Conservation (phyloP, 164 flowering plant genomes). For the Vitis amurensis region DNA sequence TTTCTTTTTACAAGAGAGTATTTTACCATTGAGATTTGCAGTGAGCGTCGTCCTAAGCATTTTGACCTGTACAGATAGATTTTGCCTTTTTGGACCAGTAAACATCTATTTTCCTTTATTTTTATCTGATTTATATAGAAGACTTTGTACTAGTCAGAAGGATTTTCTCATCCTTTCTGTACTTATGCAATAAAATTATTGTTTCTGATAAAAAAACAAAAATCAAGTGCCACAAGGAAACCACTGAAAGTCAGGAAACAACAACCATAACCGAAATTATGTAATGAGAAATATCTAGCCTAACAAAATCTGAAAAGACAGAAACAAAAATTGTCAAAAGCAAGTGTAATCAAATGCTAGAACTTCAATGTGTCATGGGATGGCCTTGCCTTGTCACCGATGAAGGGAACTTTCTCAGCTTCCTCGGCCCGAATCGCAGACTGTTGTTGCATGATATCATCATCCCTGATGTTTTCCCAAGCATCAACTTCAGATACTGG, state of each 20-base stretch:
- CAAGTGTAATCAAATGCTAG: neutral
- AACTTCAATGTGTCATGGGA: neutral
- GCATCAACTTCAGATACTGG: conserved; percentile 23
- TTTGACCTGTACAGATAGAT: too few relatives aligned
- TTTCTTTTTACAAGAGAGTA: too few relatives aligned
- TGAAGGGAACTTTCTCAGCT: conserved; percentile 65
- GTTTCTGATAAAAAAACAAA: too few relatives aligned
- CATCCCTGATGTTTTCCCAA: conserved; percentile 59
- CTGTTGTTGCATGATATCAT: conserved; percentile 77
- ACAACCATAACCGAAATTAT: neutral
- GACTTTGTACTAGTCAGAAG: too few relatives aligned
- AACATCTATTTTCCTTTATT: too few relatives aligned
- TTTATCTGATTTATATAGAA: too few relatives aligned
- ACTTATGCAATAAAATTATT: too few relatives aligned
- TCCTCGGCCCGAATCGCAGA: conserved; percentile 57
- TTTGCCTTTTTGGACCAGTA: too few relatives aligned
- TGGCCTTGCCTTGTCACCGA: conserved; percentile 73
- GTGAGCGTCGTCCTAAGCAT: too few relatives aligned
- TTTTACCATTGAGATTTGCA: too few relatives aligned
- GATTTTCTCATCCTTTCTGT: too few relatives aligned
- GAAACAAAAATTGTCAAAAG: neutral
- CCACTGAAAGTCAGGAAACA: neutral
- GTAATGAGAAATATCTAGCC: neutral
- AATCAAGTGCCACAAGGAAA: too few relatives aligned
- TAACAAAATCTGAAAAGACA: neutral